Conservation (phyloP, 441 rosid species). For the Brassica hybrid region DNA sequence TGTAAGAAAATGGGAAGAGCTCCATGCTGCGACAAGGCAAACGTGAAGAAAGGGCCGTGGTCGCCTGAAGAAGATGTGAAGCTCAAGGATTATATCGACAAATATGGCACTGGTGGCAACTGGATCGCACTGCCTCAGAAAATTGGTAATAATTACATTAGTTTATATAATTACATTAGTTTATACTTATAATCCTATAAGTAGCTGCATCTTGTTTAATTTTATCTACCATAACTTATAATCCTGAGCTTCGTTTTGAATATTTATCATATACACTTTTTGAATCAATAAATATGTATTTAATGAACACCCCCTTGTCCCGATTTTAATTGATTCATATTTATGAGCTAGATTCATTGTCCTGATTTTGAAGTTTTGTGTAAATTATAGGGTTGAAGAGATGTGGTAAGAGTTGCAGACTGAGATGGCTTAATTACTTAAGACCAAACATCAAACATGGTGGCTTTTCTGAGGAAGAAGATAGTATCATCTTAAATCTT, state of each 20-base stretch:
- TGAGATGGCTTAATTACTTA: constrained; percentile 96
- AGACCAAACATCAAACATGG: constrained; percentile 97
- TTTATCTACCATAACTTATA: neutral
- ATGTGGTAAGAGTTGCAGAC: constrained; percentile 97
- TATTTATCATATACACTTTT: neutral
- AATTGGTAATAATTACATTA: constrained; percentile 60
- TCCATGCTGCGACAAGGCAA: constrained; percentile 95
- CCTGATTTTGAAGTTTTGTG: constrained; percentile 24
- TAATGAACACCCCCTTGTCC: neutral
- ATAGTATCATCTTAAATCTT: constrained; percentile 92
- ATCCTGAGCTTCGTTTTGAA: neutral
- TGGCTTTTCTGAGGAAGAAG: constrained; percentile 97
- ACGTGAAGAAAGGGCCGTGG: constrained; percentile 98
- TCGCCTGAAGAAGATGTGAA: constrained; percentile 95
- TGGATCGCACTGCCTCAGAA: constrained; percentile 99
- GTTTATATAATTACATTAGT: too few relatives aligned
- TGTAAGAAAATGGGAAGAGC: constrained; percentile 84
- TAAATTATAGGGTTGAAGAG: constrained; percentile 74
- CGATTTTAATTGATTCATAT: neutral
- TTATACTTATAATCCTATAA: neutral
- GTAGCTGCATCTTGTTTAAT: neutral
- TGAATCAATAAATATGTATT: neutral
- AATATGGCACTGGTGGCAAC: constrained; percentile 88
- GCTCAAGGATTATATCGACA: constrained; percentile 89
- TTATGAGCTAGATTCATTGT: neutral